Conservation (phyloP, 2,329 filamentous ascomycete genomes). For the Colletotrichum sp. region DNA sequence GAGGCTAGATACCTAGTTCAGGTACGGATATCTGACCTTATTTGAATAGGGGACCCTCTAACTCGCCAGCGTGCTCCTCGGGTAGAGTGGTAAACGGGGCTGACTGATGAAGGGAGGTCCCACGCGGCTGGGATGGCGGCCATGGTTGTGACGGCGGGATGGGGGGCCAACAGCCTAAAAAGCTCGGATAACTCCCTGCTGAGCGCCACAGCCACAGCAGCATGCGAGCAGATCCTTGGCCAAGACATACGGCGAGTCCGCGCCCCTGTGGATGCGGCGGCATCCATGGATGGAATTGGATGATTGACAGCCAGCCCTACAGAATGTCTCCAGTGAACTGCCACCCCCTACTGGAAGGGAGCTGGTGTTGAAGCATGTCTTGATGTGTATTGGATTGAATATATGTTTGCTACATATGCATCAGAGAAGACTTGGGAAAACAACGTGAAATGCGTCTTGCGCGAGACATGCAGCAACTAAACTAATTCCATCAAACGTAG, state of each 20-base stretch:
- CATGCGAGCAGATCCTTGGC: background rate
- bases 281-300: background rate
- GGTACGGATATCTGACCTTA: constrained; percentile 3
- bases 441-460: background rate
- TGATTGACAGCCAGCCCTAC: background rate
- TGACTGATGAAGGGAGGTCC: constrained; percentile 9
- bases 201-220: constrained; percentile 14
- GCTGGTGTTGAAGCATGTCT: background rate
- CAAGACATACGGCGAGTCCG: constrained; percentile 4
- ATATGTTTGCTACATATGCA: background rate
- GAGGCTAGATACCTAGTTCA: background rate
- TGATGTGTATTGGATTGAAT: background rate
- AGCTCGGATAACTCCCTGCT: background rate
- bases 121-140: constrained; percentile 11
- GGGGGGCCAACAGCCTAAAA: background rate
- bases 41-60: constrained; percentile 13
- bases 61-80: background rate
- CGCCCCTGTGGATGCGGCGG: background rate
- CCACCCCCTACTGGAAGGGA: background rate
- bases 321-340: background rate
- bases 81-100: constrained; percentile 10
- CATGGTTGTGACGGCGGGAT: background rate
- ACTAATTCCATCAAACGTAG: background rate
- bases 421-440: background rate
- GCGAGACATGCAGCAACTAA: background rate